These are phyloP conservation scores for Pythium grandisporangium DNA, from an alignment of 352 stramenopile species.

Conservation along the genomic window DNA sequence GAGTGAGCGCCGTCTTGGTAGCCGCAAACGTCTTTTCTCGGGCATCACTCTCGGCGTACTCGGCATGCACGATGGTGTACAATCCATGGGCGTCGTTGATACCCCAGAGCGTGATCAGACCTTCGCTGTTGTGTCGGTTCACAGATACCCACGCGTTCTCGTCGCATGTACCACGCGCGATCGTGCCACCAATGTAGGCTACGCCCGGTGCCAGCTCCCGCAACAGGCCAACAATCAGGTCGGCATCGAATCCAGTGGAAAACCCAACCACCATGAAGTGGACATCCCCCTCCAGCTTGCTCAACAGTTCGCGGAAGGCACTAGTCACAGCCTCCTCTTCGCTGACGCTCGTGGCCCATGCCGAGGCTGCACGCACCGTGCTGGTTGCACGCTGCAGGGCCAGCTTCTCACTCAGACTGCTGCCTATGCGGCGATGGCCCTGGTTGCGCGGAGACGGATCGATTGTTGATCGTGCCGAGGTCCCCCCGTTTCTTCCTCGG, in stretches of 20 bases:
- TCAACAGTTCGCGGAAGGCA: conserved; percentile 72
- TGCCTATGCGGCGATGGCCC: conserved; percentile 16
- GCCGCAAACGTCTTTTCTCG: conserved; percentile 72
- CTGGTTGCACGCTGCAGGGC: conserved; percentile 40
- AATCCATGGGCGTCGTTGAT: conserved; percentile 76
- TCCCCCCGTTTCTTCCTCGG: too few species aligned
- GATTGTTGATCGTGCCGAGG: too few species aligned
- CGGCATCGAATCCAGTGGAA: conserved; percentile 72
- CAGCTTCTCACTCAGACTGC: conserved; percentile 38
- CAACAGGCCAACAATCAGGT: conserved; percentile 61
- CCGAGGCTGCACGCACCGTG: conserved; percentile 59
- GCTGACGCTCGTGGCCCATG: conserved; percentile 64
- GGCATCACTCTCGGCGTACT: conserved; percentile 75
- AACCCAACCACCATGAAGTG: conserved; percentile 84
- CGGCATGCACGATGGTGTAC: conserved; percentile 71
- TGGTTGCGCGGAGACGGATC: not conserved
- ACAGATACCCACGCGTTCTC: conserved; percentile 84
- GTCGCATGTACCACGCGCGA: conserved; percentile 78
- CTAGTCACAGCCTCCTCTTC: conserved; percentile 66
- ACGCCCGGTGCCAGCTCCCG: conserved; percentile 69
- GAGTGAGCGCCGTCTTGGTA: conserved; percentile 50
- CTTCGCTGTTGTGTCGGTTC: conserved; percentile 79
- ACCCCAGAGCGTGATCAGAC: conserved; percentile 76
- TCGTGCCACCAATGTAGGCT: conserved; percentile 79
- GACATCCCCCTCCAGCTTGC: conserved; percentile 64